Conservation (phyloP, 2,329 filamentous ascomycete species). For the Ceratocystiopsis minuta region DNA sequence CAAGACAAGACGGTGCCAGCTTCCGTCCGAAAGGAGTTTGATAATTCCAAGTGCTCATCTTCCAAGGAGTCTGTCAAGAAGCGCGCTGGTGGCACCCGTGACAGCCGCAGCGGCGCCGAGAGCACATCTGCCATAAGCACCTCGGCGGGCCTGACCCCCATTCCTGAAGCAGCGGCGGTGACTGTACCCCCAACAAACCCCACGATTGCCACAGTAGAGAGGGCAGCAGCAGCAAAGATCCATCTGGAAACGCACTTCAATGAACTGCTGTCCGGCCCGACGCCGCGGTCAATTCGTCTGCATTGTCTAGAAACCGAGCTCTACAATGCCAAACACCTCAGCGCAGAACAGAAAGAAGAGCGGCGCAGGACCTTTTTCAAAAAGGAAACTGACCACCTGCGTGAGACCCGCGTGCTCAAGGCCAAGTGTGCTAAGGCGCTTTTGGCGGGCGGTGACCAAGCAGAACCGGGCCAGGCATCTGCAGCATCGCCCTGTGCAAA, state of each 20-base stretch:
- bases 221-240: slow-evolving; percentile 62
- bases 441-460: neutral
- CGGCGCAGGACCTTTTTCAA: slow-evolving; percentile 40
- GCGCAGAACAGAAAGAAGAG: slow-evolving; percentile 34
- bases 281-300: slow-evolving; percentile 42
- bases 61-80: no score
- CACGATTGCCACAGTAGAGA: slow-evolving; percentile 49
- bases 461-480: neutral
- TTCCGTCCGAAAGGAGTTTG: no score
- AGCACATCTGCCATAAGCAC: neutral
- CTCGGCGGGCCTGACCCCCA: neutral
- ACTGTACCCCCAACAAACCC: slow-evolving; percentile 12
- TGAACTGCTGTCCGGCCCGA: slow-evolving; percentile 37
- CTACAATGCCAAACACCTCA: slow-evolving; percentile 31
- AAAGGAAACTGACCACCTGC: slow-evolving; percentile 57
- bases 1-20: no score
- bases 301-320: slow-evolving; percentile 47
- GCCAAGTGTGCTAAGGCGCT: slow-evolving; percentile 14
- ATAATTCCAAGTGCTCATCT: no score
- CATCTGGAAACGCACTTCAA: slow-evolving; percentile 77
- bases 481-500: neutral
- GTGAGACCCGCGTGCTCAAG: slow-evolving; percentile 54
- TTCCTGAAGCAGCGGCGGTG: neutral
- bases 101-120: neutral
- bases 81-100: neutral